Conservation (phyloP, 2,329 filamentous ascomycete genomes). For the Diplocarpon mali region DNA sequence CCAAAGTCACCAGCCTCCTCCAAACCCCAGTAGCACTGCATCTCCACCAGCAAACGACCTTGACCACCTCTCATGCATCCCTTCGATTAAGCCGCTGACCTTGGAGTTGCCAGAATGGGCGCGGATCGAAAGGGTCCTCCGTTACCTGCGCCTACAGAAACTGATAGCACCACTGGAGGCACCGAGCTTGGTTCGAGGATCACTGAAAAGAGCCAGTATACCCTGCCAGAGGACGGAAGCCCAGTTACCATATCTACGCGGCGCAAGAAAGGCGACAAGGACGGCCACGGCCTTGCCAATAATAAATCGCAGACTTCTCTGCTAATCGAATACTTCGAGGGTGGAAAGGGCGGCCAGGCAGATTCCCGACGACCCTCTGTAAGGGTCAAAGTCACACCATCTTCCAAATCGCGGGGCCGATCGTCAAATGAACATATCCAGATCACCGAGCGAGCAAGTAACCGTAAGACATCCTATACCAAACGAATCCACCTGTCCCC, state of each 20-base stretch:
- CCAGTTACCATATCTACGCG: constrained; percentile 85
- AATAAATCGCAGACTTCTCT: constrained; percentile 56
- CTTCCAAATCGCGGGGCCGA: constrained; percentile 34
- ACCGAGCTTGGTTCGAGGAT: constrained; percentile 54
- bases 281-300: constrained; percentile 37
- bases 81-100: constrained; percentile 10
- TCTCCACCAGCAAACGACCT: constrained; percentile 6
- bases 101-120: constrained; percentile 25
- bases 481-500: constrained; percentile 53
- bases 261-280: constrained; percentile 45
- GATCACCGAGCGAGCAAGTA: constrained; percentile 70
- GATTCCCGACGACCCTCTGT: constrained; percentile 55
- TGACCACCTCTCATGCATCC: constrained; percentile 19
- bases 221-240: constrained; percentile 75
- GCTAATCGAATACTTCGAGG: constrained; percentile 68
- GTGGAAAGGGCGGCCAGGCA: constrained; percentile 42
- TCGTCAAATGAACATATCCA: constrained; percentile 64
- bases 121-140: constrained; percentile 43
- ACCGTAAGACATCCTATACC: constrained; percentile 59
- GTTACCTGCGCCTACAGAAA: constrained; percentile 70
- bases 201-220: constrained; percentile 61
- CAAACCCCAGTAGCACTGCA: constrained; percentile 1
- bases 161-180: constrained; percentile 46
- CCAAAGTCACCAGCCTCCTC: constrained; percentile 5
- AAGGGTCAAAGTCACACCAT: constrained; percentile 60